Evolutionary conservation across 345 rosid species (phyloP).

Genomic region (Gossypium australe): DNA sequence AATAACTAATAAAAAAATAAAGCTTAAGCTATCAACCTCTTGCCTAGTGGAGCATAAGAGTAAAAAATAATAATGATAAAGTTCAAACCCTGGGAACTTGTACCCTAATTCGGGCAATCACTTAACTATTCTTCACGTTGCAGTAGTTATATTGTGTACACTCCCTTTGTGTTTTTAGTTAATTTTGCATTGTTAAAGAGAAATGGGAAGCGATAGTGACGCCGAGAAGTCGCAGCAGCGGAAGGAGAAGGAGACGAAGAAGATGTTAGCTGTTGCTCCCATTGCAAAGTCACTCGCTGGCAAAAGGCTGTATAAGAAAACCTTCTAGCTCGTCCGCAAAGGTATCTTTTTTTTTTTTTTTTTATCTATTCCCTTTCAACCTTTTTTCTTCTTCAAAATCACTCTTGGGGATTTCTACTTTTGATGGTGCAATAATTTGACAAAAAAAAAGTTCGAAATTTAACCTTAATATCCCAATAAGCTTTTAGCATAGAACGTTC

Average conservation of each 20-base stretch:
- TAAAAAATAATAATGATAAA: no score
- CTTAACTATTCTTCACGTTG: not conserved
- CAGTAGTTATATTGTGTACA: not conserved
- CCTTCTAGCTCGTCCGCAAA: conserved; percentile 84
- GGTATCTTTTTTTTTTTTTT: conserved; percentile 25
- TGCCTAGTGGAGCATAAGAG: no score
- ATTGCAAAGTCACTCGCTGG: conserved; percentile 94
- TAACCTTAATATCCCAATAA: no score
- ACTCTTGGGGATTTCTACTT: not conserved
- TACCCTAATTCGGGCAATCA: no score
- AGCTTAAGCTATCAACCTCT: no score
- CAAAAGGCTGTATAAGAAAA: conserved; percentile 75
- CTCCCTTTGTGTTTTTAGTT: not conserved
- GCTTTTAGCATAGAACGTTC: no score
- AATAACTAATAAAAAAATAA: no score
- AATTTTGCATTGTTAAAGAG: not conserved
- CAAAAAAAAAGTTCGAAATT: not conserved
- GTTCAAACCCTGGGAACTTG: no score
- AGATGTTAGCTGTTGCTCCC: conserved; percentile 55
- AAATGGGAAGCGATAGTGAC: conserved; percentile 78
- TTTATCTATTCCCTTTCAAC: not conserved
- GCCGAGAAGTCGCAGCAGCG: conserved; percentile 30
- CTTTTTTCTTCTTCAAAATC: not conserved
- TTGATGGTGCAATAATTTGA: not conserved
- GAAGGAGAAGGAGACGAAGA: conserved; percentile 24